A percentile compares a stretch with the other conserved stretches of the same genome.
phyloP scores from a whole-genome alignment of 352 stramenopile genomes.

The Globisporangium nunn region DNA sequence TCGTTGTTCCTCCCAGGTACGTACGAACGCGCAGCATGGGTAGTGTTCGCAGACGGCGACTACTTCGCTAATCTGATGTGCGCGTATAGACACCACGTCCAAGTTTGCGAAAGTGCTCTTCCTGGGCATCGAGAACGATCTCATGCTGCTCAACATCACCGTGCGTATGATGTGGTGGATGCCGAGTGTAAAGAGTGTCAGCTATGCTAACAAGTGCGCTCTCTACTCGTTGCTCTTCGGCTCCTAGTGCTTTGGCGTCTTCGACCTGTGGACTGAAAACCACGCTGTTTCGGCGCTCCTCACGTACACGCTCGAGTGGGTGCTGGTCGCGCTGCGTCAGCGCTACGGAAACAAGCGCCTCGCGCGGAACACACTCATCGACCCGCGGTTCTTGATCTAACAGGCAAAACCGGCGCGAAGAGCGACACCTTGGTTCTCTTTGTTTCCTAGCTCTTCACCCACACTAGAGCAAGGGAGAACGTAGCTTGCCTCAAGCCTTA shows the following conservation, averaged over 20 bases:
- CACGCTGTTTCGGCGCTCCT: constrained; percentile 52
- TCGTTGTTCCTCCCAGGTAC: constrained; percentile 61
- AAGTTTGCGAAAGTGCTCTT: constrained; percentile 58
- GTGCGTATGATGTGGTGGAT: constrained; percentile 18
- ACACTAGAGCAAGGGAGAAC: no score
- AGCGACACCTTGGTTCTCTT: no score
- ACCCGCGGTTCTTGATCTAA: constrained; percentile 67
- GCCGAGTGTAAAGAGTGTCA: not conserved
- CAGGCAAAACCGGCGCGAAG: constrained; percentile 4
- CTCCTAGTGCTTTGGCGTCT: constrained; percentile 52
- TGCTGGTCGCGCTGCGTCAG: constrained; percentile 27
- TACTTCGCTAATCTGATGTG: not conserved
- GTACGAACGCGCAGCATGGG: not conserved
- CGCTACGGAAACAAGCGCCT: constrained; percentile 43
- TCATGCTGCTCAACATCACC: constrained; percentile 87
- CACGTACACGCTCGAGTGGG: constrained; percentile 50
- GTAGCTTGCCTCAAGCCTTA: constrained; percentile 19
- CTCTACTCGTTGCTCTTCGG: not conserved
- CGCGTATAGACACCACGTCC: constrained; percentile 34
- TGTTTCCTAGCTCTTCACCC: no score
- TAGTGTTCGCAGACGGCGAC: not conserved
- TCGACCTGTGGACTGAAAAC: constrained; percentile 61
- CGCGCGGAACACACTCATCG: constrained; percentile 47
- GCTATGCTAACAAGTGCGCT: not conserved
- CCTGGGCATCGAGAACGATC: constrained; percentile 78